These are phyloP conservation scores for Fusarium metavorans DNA, from an alignment of 2,329 filamentous ascomycete species.

Conservation along the genomic window DNA sequence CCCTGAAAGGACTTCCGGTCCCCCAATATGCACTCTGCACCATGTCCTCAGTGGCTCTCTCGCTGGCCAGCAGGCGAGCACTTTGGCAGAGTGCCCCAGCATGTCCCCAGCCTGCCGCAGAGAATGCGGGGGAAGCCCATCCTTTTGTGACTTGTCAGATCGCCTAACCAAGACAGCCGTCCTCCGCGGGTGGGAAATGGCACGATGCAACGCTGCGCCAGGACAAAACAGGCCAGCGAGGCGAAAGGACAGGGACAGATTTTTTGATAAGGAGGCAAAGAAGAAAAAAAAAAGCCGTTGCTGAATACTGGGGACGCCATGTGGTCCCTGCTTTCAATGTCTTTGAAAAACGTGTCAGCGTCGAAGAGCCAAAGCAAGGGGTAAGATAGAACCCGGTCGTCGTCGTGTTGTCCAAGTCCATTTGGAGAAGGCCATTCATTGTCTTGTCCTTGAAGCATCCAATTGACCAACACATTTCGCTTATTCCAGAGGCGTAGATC, in stretches of 20 bases:
- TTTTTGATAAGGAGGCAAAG: background rate
- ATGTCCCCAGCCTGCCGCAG: conserved; percentile 2
- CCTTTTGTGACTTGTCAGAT: conserved; percentile 40
- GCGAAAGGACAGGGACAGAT: conserved; percentile 10
- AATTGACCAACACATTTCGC: conserved; percentile 19
- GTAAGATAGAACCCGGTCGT: background rate
- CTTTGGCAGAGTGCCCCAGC: conserved; percentile 19
- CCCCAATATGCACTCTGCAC: conserved; percentile 18
- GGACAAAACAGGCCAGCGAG: conserved; percentile 15
- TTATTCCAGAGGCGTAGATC: conserved; percentile 6
- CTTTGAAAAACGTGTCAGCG: conserved; percentile 34
- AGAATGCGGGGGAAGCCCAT: conserved; percentile 42
- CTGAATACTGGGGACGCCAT: conserved; percentile 22
- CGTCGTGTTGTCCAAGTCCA: background rate
- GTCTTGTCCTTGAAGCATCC: conserved; percentile 3
- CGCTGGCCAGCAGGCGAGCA: conserved; percentile 20
- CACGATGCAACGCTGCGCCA: conserved; percentile 37
- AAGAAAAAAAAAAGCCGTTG: conserved; percentile 16
- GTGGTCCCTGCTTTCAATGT: conserved; percentile 31
- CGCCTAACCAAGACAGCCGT: conserved; percentile 31
- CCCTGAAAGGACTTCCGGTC: conserved; percentile 9
- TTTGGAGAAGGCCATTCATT: background rate
- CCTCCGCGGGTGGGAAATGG: conserved; percentile 29
- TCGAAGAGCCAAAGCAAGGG: conserved; percentile 24
- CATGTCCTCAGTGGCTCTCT: conserved; percentile 23